phyloP scores from a whole-genome alignment of 768 basidiomycete genomes.

The Phylloporus rhodoxanthus region DNA sequence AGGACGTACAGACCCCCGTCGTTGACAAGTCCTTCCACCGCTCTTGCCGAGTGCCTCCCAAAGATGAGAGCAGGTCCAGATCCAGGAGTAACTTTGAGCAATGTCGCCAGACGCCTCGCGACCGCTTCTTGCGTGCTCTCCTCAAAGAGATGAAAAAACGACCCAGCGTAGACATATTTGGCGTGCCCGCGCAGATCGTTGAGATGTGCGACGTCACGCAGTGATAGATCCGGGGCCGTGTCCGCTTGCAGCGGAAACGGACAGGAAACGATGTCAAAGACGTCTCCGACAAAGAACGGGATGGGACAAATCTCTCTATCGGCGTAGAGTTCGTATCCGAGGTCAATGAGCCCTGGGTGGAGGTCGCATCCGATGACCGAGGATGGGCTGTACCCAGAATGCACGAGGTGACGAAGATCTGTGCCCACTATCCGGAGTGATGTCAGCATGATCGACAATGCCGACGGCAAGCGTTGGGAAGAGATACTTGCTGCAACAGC shows the following conservation, averaged over 20 bases:
- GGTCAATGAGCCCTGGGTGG: not conserved
- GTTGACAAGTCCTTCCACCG: constrained; percentile 22
- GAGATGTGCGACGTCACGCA: constrained; percentile 12
- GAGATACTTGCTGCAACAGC: not conserved
- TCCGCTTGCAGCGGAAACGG: not conserved
- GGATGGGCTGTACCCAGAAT: not conserved
- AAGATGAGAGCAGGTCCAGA: constrained; percentile 27
- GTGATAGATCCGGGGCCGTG: not conserved
- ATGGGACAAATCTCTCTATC: constrained; percentile 10
- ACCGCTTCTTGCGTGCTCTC: constrained; percentile 29
- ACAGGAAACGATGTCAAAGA: constrained; percentile 21
- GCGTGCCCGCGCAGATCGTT: constrained; percentile 21
- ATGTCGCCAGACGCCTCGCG: constrained; percentile 22
- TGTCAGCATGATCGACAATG: not conserved
- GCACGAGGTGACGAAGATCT: not conserved
- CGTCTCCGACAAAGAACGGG: constrained; percentile 28
- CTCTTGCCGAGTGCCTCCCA: constrained; percentile 28
- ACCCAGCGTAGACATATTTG: constrained; percentile 28
- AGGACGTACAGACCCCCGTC: constrained; percentile 18
- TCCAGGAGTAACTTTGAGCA: constrained; percentile 21
- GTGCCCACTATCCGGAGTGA: not conserved
- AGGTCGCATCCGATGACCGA: not conserved
- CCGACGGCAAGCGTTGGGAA: not conserved
- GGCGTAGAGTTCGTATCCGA: not conserved
- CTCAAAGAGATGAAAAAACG: constrained; percentile 35